Base-by-base conservation (phyloP, 768 basidiomycete species). In the Cyathus striatus region DNA sequence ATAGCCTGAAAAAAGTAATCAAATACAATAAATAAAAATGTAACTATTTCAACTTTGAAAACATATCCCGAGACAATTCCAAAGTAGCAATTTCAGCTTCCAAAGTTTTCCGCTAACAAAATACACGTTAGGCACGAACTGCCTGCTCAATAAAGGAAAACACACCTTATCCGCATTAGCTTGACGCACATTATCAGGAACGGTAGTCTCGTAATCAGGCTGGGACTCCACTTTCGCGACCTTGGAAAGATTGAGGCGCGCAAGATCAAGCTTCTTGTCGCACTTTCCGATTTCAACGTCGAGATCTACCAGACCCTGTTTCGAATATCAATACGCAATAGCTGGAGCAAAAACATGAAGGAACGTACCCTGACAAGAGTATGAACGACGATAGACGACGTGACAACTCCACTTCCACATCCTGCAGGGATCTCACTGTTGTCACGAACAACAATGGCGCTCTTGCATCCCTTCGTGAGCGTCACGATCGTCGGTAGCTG, bases 281-380 rank as follows among this genome's bases (percentile, higher is more conserved):
- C 85, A 83, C 63, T 94, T 97, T 30, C 76, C 69, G 35, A 96
- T 86, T 64, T 98, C 95, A 2, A 77, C 79, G 36, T 90, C 83
- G 5, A 95, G 66, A 63, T 98, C 86, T 14, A 99, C 83, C 32
- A 94, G 80, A 20, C 94, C 92, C 92, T 96, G n/a, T n/a, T n/a
- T n/a, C 51, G 13, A 39, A 9, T 12, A 18, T 22, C 20, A 16
- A 2, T 23, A 12, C 0, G 13, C 20, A 9, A 1, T 16, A 22
- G 44, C 33, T 16, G 22, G 24, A 12, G 34, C 32, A 30, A 16
- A 18, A 16, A 23, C 21, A 21, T 4, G 17, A 14, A 43, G 33
- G 1, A 3, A 45, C 32, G 59, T 81, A 92, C 92, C 65, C 85
- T 75, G 26, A 99, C 92, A 45, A 94, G 84, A 2, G 93, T 75